A percentile compares a stretch with the other conserved stretches of the same genome.
phyloP scores from a whole-genome alignment of 2,329 filamentous ascomycete genomes.

The Talaromyces sp. region DNA sequence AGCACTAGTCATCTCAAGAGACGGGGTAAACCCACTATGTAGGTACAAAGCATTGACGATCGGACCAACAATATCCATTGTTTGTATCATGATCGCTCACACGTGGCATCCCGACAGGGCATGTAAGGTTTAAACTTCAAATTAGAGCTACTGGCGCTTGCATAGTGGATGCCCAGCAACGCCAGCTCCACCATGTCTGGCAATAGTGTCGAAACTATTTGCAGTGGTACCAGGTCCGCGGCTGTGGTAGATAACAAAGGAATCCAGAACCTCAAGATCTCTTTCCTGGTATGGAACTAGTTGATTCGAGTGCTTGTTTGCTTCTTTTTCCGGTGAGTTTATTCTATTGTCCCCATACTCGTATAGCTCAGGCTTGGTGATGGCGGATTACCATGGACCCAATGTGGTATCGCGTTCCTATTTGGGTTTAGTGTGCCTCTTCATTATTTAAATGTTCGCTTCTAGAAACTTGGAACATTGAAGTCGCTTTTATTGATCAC shows the following conservation, averaged over 20 bases:
- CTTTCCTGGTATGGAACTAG: not conserved
- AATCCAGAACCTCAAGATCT: too few relatives aligned
- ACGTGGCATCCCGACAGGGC: not conserved
- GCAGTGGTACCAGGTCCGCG: not conserved
- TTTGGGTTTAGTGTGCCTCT: too few relatives aligned
- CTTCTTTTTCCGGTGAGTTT: not conserved
- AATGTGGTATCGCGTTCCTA: too few relatives aligned
- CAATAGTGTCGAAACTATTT: slow-evolving; percentile 4
- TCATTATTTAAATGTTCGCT: too few relatives aligned
- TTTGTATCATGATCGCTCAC: not conserved
- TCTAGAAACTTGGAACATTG: too few relatives aligned
- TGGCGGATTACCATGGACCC: too few relatives aligned
- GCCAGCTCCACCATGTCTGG: not conserved
- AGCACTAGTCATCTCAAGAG: not conserved
- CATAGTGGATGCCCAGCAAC: not conserved
- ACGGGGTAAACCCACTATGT: not conserved
- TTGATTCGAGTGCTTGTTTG: not conserved
- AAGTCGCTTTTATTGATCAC: too few relatives aligned
- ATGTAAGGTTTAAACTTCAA: not conserved
- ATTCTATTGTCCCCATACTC: too few relatives aligned
- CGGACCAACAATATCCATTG: not conserved
- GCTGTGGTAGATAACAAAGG: not conserved
- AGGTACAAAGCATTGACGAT: not conserved
- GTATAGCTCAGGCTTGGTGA: too few relatives aligned
- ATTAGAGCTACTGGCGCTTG: not conserved